These are phyloP conservation scores for Schrenkiella parvula DNA, from an alignment of 345 rosid genomes.

Conservation along the genomic window DNA sequence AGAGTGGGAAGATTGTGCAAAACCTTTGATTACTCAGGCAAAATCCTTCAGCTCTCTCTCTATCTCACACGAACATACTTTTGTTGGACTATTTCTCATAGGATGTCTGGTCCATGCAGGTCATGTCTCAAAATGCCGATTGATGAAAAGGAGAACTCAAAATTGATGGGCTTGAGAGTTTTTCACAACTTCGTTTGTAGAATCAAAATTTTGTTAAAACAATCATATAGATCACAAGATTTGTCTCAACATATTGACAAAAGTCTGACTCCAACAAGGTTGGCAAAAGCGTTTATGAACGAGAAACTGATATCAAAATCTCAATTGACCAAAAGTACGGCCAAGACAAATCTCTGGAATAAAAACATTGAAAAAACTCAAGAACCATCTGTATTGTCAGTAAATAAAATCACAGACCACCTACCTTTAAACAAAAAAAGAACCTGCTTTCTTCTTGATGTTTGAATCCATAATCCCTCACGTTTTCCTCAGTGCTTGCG, in stretches of 20 bases:
- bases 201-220: background rate
- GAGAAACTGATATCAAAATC: slow-evolving; percentile 16
- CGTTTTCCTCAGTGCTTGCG: background rate
- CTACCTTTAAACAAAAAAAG: background rate
- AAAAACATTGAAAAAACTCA: background rate
- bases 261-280: background rate
- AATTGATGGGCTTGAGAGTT: background rate
- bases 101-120: slow-evolving; percentile 23
- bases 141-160: background rate
- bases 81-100: slow-evolving; percentile 3
- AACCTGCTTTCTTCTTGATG: background rate
- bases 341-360: background rate
- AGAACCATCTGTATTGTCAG: slow-evolving; percentile 15
- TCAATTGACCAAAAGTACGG: background rate
- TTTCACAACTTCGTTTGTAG: slow-evolving; percentile 1
- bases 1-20: slow-evolving; percentile 92
- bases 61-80: background rate
- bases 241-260: slow-evolving; percentile 8
- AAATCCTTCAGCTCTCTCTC: slow-evolving; percentile 7
- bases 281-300: background rate
- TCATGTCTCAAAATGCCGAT: slow-evolving; percentile 15
- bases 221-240: slow-evolving; percentile 29
- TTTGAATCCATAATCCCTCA: background rate
- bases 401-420: slow-evolving; percentile 10
- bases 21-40: slow-evolving; percentile 62